phyloP scores from a whole-genome alignment of 345 rosid genomes.

The Citropsis articulata region DNA sequence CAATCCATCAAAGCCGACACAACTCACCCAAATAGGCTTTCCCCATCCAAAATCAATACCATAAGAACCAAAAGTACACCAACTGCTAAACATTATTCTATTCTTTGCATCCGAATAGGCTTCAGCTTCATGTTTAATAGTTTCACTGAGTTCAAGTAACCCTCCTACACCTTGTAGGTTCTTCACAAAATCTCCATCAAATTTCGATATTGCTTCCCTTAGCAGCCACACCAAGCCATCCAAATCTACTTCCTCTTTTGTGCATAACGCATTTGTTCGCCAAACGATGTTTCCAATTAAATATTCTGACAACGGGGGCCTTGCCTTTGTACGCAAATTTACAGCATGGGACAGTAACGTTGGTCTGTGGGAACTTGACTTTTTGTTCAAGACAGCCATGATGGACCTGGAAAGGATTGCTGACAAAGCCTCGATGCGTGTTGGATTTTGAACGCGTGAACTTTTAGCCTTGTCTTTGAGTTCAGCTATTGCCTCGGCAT shows the following conservation, averaged over 20 bases:
- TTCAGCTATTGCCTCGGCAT: no score
- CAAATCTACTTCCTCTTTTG: background rate
- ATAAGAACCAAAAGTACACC: no score
- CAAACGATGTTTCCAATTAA: slow-evolving; percentile 49
- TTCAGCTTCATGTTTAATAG: slow-evolving; percentile 2
- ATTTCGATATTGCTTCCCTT: slow-evolving; percentile 8
- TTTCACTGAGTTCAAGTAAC: background rate
- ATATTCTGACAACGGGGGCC: slow-evolving; percentile 30
- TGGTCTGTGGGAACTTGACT: no score
- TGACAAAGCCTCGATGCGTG: no score
- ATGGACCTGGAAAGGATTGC: no score
- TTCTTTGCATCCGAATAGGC: background rate
- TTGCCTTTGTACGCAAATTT: slow-evolving; percentile 28
- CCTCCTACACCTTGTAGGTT: slow-evolving; percentile 15
- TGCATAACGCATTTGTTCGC: slow-evolving; percentile 8
- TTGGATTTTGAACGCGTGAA: no score
- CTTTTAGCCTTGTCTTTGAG: no score
- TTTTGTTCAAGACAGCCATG: no score
- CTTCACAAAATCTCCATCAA: slow-evolving; percentile 20
- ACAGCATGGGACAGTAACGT: no score
- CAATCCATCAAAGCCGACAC: background rate
- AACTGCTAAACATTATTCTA: slow-evolving; percentile 13
- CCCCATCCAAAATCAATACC: slow-evolving; percentile 34
- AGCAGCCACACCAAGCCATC: background rate
- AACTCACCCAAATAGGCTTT: slow-evolving; percentile 27